These are phyloP conservation scores for Dipodascopsis tothii DNA, from an alignment of 805 yeast genomes.

Conservation along the genomic window DNA sequence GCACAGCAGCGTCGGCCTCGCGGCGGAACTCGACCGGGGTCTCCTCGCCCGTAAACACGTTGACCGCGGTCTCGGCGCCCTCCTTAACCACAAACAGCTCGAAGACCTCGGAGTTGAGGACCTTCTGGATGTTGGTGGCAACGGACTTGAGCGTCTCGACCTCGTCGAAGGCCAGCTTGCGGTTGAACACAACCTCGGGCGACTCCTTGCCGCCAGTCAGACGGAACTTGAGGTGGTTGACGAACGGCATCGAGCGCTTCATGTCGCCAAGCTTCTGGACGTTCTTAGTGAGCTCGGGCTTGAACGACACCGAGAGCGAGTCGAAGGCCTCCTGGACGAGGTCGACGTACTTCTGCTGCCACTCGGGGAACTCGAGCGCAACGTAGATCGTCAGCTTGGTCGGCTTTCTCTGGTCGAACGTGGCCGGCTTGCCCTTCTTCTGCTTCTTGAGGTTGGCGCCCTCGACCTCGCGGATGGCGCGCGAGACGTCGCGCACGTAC, in stretches of 20 bases:
- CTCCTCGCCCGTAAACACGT: slow-evolving; percentile 62
- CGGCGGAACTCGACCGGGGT: slow-evolving; percentile 54
- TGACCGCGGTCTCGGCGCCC: slow-evolving; percentile 56
- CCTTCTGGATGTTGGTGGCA: slow-evolving; percentile 18
- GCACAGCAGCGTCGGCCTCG: slow-evolving; percentile 74
- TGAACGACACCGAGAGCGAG: slow-evolving; percentile 29
- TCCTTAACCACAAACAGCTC: slow-evolving; percentile 52
- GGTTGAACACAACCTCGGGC: slow-evolving; percentile 75
- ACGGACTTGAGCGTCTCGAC: slow-evolving; percentile 42
- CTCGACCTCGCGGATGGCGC: slow-evolving; percentile 89
- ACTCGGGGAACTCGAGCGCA: slow-evolving; percentile 79
- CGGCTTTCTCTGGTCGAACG: slow-evolving; percentile 67
- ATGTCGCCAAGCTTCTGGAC: slow-evolving; percentile 53
- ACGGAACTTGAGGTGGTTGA: slow-evolving; percentile 76
- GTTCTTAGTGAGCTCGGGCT: slow-evolving; percentile 34
- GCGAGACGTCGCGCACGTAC: slow-evolving; percentile 69
- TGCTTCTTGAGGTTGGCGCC: slow-evolving; percentile 69
- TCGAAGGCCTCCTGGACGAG: slow-evolving; percentile 67
- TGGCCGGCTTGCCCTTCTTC: slow-evolving; percentile 79
- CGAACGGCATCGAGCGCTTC: slow-evolving; percentile 98
- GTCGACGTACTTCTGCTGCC: slow-evolving; percentile 77
- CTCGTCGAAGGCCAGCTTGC: slow-evolving; percentile 82
- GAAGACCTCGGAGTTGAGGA: slow-evolving; percentile 11
- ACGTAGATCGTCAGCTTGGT: slow-evolving; percentile 65
- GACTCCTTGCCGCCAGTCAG: slow-evolving; percentile 50